Base-by-base conservation (phyloP, 2,329 filamentous ascomycete species). In the Tolypocladium sp. region DNA sequence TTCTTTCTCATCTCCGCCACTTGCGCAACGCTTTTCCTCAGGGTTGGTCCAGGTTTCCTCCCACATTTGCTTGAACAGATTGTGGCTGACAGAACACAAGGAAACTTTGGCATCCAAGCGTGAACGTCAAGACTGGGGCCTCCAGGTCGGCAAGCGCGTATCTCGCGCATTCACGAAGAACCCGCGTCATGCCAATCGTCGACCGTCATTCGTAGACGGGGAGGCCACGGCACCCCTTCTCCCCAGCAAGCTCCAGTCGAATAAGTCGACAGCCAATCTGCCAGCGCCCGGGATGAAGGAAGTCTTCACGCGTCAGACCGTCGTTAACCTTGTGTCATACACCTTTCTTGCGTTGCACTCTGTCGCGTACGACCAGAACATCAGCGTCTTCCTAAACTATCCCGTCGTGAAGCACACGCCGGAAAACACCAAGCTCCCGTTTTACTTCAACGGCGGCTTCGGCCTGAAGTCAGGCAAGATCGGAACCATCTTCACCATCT, bases 341-440 rank as follows among this genome's bases (percentile, higher is more conserved):
- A 88, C 88, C 1, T 79, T 94, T 56, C 79, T 97, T 22, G 89
- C 91, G 0, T 81, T 95, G 55, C 92, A 96, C 72, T 87, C 85
- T 0, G 85, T 95, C 44, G 87, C 91, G 1, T 97, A 87, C 69
- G 93, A 97, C 72, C 92, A 96, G 69, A 80, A 93, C 2, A 82
- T 97, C 1, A 90, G 92, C 3, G 91, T 97, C 1, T 96, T 96
- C 71, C 82, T 97, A 67, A 90, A 96, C 73, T 88, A 91, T 63
- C 88, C 89, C 0, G 69, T 79, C 5, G 73, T 82, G 40, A 73
- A 82, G 54, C 80, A 83, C 59, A 83, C 84, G 0, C 75, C 81
- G 0, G 77, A 85, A 13, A 84, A 84, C 66, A 83, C 79, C 0
- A 75, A 79, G 2, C 79, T 91, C 0, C 92, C 92, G 0, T 87